A percentile compares a stretch with the other conserved stretches of the same genome.
These are phyloP conservation scores for Phaeophleospora eucalypticola DNA, from an alignment of 2,329 filamentous ascomycete species.

Conservation along the genomic window DNA sequence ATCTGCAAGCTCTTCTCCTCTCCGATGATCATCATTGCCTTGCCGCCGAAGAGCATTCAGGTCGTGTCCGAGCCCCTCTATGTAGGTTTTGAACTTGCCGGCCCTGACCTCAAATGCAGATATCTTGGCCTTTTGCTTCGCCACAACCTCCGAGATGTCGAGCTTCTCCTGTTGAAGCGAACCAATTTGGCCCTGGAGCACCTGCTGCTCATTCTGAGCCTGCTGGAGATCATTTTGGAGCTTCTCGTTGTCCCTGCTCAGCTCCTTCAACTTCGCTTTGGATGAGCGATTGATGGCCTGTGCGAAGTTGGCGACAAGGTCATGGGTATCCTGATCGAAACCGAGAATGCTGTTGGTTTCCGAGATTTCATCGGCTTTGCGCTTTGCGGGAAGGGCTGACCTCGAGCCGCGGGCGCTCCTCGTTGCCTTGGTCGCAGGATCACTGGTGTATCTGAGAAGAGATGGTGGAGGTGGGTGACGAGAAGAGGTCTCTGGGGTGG, in stretches of 20 bases:
- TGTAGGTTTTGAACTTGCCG: conserved; percentile 20
- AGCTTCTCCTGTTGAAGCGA: conserved; percentile 13
- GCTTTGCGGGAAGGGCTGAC: no score
- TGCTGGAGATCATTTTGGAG: conserved; percentile 5
- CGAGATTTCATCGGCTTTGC: no score
- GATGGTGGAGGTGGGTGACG: no score
- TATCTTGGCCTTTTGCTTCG: conserved; percentile 15
- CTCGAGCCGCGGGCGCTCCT: no score
- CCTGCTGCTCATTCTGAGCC: neutral
- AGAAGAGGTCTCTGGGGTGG: no score
- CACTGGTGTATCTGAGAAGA: no score
- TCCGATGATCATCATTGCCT: conserved; percentile 2
- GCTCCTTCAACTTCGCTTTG: neutral
- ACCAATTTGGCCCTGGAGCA: conserved; percentile 3
- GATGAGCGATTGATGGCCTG: no score
- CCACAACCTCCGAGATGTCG: conserved; percentile 4
- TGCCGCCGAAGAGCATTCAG: conserved; percentile 17
- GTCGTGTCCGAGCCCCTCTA: conserved; percentile 24
- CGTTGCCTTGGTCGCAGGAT: no score
- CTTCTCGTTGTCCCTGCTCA: neutral
- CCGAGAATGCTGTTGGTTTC: no score
- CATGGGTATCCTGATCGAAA: no score
- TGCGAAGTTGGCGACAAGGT: no score
- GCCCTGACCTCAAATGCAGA: conserved; percentile 12
- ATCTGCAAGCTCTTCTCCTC: conserved; percentile 10